Conservation (phyloP, 768 basidiomycete genomes). For the Coprinellus aureogranulatus region DNA sequence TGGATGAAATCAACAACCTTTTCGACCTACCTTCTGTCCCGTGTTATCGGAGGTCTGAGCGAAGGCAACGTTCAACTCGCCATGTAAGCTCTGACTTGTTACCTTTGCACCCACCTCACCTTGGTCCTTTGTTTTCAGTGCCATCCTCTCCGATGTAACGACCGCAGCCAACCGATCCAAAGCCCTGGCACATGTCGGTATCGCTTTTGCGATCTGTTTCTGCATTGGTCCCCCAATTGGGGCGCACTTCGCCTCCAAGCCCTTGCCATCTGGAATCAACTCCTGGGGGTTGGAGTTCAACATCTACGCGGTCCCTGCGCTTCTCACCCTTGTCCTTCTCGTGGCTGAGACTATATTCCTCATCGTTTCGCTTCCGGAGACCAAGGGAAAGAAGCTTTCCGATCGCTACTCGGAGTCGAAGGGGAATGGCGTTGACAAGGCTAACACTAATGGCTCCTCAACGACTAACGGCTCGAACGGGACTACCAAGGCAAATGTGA, state of each 20-base stretch:
- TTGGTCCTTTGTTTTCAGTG: conserved; percentile 43
- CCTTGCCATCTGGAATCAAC: conserved; percentile 59
- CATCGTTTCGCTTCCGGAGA: conserved; percentile 77
- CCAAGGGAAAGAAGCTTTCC: conserved; percentile 38
- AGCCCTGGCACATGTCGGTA: conserved; percentile 88
- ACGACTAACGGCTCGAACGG: conserved; percentile 20
- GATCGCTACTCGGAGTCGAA: conserved; percentile 12
- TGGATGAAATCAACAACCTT: conserved; percentile 92
- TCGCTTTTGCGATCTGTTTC: conserved; percentile 96
- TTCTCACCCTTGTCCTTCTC: conserved; percentile 76
- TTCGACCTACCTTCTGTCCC: conserved; percentile 83
- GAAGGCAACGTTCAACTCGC: conserved; percentile 98
- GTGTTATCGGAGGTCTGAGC: conserved; percentile 88
- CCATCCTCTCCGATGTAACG: conserved; percentile 91
- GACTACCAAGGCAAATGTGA: no score
- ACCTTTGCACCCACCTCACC: background rate
- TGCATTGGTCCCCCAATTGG: conserved; percentile 91
- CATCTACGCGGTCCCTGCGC: conserved; percentile 87
- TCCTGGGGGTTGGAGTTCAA: conserved; percentile 69
- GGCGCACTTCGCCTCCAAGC: conserved; percentile 91
- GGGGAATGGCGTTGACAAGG: conserved; percentile 8
- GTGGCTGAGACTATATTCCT: conserved; percentile 80
- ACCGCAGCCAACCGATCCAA: conserved; percentile 75
- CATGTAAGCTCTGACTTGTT: conserved; percentile 57
- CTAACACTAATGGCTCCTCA: conserved; percentile 19